Conservation (phyloP, 2,329 filamentous ascomycete species). For the Conoideocrella luteorostrata region DNA sequence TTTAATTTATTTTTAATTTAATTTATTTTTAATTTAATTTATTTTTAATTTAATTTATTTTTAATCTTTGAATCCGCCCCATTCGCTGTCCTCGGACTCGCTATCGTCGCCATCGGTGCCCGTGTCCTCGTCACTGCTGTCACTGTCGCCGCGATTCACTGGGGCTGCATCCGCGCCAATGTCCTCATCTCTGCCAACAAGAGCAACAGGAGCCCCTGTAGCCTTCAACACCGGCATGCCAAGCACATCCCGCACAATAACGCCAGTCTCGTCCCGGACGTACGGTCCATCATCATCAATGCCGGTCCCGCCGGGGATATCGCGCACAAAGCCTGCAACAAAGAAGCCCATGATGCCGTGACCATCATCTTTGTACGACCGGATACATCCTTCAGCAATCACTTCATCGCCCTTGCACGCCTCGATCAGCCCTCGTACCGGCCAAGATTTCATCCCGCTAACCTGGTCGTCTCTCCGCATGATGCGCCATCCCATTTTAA, state of each 20-base stretch:
- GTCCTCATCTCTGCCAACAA: conserved; percentile 16
- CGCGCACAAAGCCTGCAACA: conserved; percentile 69
- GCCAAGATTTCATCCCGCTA: conserved; percentile 69
- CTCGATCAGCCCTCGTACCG: conserved; percentile 52
- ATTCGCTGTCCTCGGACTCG: conserved; percentile 11
- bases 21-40: no score
- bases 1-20: no score
- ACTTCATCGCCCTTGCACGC: conserved; percentile 42
- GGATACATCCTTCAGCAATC: conserved; percentile 68
- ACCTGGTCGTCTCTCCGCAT: conserved; percentile 67
- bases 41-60: background rate
- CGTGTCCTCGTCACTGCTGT: conserved; percentile 12
- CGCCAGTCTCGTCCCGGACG: conserved; percentile 48
- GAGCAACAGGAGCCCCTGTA: conserved; percentile 24
- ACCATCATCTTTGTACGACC: conserved; percentile 73
- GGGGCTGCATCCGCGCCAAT: conserved; percentile 1
- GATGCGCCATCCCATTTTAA: conserved; percentile 68
- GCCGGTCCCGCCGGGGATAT: conserved; percentile 8
- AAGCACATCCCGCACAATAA: conserved; percentile 37
- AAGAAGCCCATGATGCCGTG: conserved; percentile 94
- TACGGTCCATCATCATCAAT: conserved; percentile 42
- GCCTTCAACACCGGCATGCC: conserved; percentile 31
- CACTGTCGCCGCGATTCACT: conserved; percentile 15
- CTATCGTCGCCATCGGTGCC: conserved; percentile 14
- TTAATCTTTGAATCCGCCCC: conserved; percentile 13